These are phyloP conservation scores for Actinomortierella ambigua DNA, from an alignment of 371 early-diverging fungal species.

Conservation along the genomic window DNA sequence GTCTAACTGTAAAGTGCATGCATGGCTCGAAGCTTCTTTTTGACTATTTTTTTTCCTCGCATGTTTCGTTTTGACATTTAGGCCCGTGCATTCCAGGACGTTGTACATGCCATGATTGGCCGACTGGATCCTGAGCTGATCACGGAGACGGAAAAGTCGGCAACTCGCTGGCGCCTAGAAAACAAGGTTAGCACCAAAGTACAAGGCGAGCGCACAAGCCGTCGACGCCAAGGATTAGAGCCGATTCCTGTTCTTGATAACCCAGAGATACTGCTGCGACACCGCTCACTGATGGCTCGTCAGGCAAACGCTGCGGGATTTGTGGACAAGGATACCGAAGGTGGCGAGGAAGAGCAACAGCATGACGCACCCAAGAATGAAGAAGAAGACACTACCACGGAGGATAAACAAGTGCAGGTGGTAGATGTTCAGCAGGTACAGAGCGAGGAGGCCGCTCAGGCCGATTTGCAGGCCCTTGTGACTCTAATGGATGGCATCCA, in stretches of 20 bases:
- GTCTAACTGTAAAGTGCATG: not conserved
- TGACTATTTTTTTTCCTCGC: not conserved
- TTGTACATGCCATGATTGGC: slow-evolving; percentile 29
- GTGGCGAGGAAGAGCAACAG: slow-evolving; percentile 4
- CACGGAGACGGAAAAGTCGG: slow-evolving; percentile 37
- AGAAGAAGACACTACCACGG: too few relatives aligned
- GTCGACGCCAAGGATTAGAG: slow-evolving; percentile 36
- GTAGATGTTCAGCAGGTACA: too few relatives aligned
- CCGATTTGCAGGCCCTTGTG: too few relatives aligned
- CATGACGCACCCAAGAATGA: not conserved
- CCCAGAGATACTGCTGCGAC: slow-evolving; percentile 33
- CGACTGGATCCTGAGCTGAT: slow-evolving; percentile 40
- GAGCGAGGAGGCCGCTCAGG: too few relatives aligned
- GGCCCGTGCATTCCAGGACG: slow-evolving; percentile 41
- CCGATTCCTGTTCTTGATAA: slow-evolving; percentile 34
- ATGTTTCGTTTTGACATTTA: too few relatives aligned
- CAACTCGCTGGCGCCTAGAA: slow-evolving; percentile 29
- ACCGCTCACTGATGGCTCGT: slow-evolving; percentile 8
- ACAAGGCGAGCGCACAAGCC: slow-evolving; percentile 36
- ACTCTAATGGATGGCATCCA: too few relatives aligned
- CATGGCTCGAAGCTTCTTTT: too few relatives aligned
- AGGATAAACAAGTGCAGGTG: too few relatives aligned
- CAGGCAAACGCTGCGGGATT: not conserved
- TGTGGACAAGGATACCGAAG: not conserved
- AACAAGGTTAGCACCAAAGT: slow-evolving; percentile 17